Evolutionary conservation across 2,329 filamentous ascomycete genomes (phyloP), one percentile per base, ranked within the genome.

Genomic region (Mollisia scopiformis): DNA sequence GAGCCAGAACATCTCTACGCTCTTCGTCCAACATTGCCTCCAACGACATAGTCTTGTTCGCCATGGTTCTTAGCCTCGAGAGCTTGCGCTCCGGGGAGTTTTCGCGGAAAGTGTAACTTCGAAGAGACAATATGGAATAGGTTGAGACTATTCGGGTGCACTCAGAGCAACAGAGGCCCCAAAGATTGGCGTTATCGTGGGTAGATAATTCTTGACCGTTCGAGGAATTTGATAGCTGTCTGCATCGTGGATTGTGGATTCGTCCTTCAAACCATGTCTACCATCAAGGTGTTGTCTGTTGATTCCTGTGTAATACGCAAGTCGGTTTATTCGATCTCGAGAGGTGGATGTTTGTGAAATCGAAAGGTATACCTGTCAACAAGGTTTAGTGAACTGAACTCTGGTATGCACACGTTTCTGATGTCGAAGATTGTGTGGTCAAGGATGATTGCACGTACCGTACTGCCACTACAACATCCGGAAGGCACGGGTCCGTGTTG

Each of bases 1-100:
- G 78, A 51, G 86, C 87, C 66, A 92, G 79, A 39, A 93, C 87
- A 76, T 92, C 89, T 64, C 82, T 81, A 63, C 89, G 84, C 80
- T 94, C 91, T 79, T 92, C 88, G 72, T 93, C 90, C 65, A 93
- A 81, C 66, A 88, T 85, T 52, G 88, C 85, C 77, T 92, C 90
- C 71, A 93, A 85, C 71, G 89, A 92, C 88, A 92, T 92, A 21
- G 79, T 78, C 54, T 77, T 57, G 53, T 66, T 59, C 37, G 67
- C 61, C 70, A 73, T 73, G 10, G 16, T 61, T 62, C 57, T 57
- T 57, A 35, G 51, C 31, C 28, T 54, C 55, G 50, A 54, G 28
- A 43, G 35, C 55, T 62, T 59, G 51, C 41, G 57, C 61, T 57
- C 28, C n/a, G 46, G 59, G 61, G 64, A 23, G 30, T 28, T 33